phyloP scores from a whole-genome alignment of 1,284 basidiomycete species.

The Rhizoctonia solani region DNA sequence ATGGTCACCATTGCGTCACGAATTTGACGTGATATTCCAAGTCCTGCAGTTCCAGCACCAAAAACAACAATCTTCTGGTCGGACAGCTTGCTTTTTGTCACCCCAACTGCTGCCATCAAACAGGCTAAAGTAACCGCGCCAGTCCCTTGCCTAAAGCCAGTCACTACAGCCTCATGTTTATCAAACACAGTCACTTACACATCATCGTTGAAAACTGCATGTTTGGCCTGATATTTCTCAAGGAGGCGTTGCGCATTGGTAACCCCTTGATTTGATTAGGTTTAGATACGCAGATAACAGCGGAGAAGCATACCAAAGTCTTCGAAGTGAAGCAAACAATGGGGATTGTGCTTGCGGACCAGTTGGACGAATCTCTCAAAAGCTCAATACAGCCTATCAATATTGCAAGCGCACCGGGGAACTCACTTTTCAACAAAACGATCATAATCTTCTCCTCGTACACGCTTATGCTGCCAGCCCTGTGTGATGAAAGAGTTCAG shows the following conservation, averaged over 20 bases:
- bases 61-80: conserved; percentile 80
- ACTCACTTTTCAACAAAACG: conserved; percentile 66
- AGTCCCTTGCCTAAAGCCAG: conserved; percentile 71
- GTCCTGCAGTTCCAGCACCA: conserved; percentile 77
- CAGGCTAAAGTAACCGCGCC: conserved; percentile 82
- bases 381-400: neutral
- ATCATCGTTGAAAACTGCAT: conserved; percentile 81
- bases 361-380: conserved; percentile 51
- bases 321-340: conserved; percentile 71
- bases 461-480: conserved; percentile 67
- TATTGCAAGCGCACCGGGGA: neutral
- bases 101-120: conserved; percentile 73
- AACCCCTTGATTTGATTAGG: conserved; percentile 47
- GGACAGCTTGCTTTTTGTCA: conserved; percentile 67
- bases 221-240: conserved; percentile 64
- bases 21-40: conserved; percentile 74
- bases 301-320: conserved; percentile 58
- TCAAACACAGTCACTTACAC: conserved; percentile 57
- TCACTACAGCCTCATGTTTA: neutral
- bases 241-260: conserved; percentile 75
- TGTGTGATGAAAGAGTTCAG: conserved; percentile 41
- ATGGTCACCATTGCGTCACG: conserved; percentile 73
- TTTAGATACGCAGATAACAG: neutral
- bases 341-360: conserved; percentile 52
- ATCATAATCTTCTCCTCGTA: conserved; percentile 70